phyloP scores from a whole-genome alignment of 1,284 basidiomycete genomes.

The Ceratobasidium sp. region DNA sequence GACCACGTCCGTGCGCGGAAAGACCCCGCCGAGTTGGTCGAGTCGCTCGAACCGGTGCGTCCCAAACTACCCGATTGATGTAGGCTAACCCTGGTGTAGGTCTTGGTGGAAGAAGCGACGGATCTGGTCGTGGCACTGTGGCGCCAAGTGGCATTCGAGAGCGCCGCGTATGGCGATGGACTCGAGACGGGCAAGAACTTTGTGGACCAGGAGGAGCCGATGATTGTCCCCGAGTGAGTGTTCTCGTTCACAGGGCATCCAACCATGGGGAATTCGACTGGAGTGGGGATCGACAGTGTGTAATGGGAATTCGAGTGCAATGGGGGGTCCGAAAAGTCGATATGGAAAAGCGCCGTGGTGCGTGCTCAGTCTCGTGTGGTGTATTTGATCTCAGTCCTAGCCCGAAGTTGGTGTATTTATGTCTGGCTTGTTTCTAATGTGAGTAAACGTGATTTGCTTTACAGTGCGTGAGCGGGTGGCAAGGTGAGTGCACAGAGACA shows the following conservation, averaged over 20 bases:
- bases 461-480: background rate
- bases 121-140: slow-evolving; percentile 78
- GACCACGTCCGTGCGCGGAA: slow-evolving; percentile 89
- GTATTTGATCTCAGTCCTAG: slow-evolving; percentile 34
- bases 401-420: slow-evolving; percentile 30
- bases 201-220: slow-evolving; percentile 55
- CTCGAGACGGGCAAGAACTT: slow-evolving; percentile 78
- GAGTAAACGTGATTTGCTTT: slow-evolving; percentile 31
- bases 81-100: slow-evolving; percentile 55
- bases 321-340: background rate
- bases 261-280: background rate
- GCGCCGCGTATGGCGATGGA: slow-evolving; percentile 84
- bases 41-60: slow-evolving; percentile 86
- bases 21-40: slow-evolving; percentile 77
- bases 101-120: slow-evolving; percentile 84
- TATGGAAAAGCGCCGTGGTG: slow-evolving; percentile 17
- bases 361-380: slow-evolving; percentile 26
- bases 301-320: too few relatives aligned
- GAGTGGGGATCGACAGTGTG: too few relatives aligned
- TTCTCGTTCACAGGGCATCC: slow-evolving; percentile 3
- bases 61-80: background rate
- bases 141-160: slow-evolving; percentile 90
- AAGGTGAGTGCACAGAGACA: background rate
- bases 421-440: slow-evolving; percentile 30
- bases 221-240: slow-evolving; percentile 31